These are phyloP conservation scores for Murraya koenigii DNA, from an alignment of 345 rosid genomes.

Conservation along the genomic window DNA sequence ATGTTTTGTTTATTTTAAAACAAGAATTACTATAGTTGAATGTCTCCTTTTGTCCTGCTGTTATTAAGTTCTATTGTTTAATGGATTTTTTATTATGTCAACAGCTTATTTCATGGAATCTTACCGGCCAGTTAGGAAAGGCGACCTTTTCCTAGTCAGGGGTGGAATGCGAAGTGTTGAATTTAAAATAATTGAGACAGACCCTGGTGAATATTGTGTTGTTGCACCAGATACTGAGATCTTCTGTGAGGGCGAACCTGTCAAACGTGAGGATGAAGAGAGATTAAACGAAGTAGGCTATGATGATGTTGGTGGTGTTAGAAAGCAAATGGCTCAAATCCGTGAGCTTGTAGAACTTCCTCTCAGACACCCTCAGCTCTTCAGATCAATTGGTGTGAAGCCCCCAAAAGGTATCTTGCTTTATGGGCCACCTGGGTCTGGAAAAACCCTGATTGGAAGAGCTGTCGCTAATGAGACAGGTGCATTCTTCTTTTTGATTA, in stretches of 20 bases:
- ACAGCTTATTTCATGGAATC: conserved; percentile 48
- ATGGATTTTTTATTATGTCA: background rate
- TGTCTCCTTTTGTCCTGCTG: background rate
- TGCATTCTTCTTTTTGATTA: conserved; percentile 17
- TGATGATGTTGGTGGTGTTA: conserved; percentile 52
- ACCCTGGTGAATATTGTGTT: conserved; percentile 44
- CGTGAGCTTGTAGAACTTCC: conserved; percentile 54
- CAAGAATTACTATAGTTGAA: background rate
- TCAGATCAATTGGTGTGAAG: conserved; percentile 47
- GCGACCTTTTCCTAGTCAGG: conserved; percentile 47
- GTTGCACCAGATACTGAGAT: conserved; percentile 51
- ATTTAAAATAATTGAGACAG: conserved; percentile 46
- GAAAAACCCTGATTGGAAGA: conserved; percentile 43
- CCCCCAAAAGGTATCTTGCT: conserved; percentile 47
- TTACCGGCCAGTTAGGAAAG: conserved; percentile 50
- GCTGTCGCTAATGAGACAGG: conserved; percentile 38
- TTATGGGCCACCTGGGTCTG: conserved; percentile 28
- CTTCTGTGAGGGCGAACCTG: conserved; percentile 49
- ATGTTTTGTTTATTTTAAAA: background rate
- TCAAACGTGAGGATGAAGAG: conserved; percentile 46
- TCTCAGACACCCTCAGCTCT: conserved; percentile 40
- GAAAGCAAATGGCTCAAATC: conserved; percentile 53
- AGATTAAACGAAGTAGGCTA: conserved; percentile 43
- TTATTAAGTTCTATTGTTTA: background rate
- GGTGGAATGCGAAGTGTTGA: conserved; percentile 52